These are phyloP conservation scores for Clonostachys chloroleuca DNA, from an alignment of 2,329 filamentous ascomycete species.

Conservation along the genomic window DNA sequence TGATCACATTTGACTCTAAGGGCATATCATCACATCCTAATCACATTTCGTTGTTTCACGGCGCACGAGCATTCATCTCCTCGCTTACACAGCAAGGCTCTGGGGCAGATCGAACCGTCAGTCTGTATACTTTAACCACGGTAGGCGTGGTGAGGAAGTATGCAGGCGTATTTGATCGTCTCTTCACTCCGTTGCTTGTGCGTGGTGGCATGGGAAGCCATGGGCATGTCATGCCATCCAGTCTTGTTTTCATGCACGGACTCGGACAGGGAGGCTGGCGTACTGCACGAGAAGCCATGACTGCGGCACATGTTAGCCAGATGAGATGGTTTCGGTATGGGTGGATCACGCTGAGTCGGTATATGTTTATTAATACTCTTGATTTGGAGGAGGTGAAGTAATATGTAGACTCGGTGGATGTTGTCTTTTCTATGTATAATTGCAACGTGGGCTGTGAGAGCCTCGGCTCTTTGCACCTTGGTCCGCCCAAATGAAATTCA, in stretches of 20 bases:
- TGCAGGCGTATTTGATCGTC: conserved; percentile 67
- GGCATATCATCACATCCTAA: conserved; percentile 91
- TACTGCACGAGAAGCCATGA: conserved; percentile 61
- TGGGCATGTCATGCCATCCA: conserved; percentile 35
- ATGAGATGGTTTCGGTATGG: conserved; percentile 99
- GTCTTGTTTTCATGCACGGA: conserved; percentile 68
- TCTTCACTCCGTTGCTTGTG: conserved; percentile 52
- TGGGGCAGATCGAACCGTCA: conserved; percentile 57
- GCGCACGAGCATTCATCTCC: conserved; percentile 69
- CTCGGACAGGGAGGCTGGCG: conserved; percentile 55
- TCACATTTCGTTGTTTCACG: conserved; percentile 84
- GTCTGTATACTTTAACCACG: conserved; percentile 78
- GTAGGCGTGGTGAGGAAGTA: conserved; percentile 79
- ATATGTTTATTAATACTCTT: conserved; percentile 95
- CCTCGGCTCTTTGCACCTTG: too few species aligned
- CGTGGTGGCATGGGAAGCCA: too few species aligned
- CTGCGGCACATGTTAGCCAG: conserved; percentile 83
- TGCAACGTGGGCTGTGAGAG: too few species aligned
- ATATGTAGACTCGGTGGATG: too few species aligned
- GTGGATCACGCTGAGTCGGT: conserved; percentile 86
- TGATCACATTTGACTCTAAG: conserved; percentile 80
- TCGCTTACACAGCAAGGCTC: conserved; percentile 58
- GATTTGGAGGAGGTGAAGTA: conserved; percentile 37
- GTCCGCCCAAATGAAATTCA: too few species aligned
- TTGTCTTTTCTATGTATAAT: too few species aligned